phyloP scores from a whole-genome alignment of 208 protist genomes.

The Herpetomonas tarakana region DNA sequence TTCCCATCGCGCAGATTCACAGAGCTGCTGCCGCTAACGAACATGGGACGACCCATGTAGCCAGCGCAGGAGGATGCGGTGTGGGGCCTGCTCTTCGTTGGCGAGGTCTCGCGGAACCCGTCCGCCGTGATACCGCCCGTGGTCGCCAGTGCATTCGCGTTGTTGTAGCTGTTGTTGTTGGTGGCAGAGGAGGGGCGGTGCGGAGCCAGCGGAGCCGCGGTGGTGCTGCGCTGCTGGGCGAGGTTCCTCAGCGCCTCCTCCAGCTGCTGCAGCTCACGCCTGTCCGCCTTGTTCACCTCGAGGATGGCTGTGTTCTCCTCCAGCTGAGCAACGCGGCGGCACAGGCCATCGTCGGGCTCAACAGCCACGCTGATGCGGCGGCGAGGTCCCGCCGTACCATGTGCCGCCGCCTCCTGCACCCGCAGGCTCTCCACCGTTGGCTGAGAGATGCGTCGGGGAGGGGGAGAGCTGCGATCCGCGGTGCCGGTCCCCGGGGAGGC shows the following conservation, averaged over 20 bases:
- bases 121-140: no score
- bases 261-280: conserved; percentile 52
- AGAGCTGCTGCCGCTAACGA: conserved; percentile 39
- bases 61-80: background rate
- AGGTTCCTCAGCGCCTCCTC: conserved; percentile 42
- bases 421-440: conserved; percentile 43
- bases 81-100: background rate
- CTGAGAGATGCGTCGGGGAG: conserved; percentile 17
- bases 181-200: no score
- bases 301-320: conserved; percentile 71
- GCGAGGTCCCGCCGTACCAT: background rate
- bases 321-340: conserved; percentile 58
- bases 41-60: conserved; percentile 50
- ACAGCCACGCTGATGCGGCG: conserved; percentile 37
- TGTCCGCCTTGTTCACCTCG: conserved; percentile 79
- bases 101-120: no score
- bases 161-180: no score
- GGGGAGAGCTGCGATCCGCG: background rate
- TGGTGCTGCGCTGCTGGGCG: conserved; percentile 10
- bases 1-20: conserved; percentile 46
- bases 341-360: conserved; percentile 48
- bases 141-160: no score
- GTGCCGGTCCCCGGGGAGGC: background rate
- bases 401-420: conserved; percentile 13
- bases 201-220: conserved; percentile 1